A percentile compares a stretch with the other conserved stretches of the same genome.
These are phyloP conservation scores for Cordyceps militaris DNA, from an alignment of 2,329 filamentous ascomycete genomes.

Conservation along the genomic window DNA sequence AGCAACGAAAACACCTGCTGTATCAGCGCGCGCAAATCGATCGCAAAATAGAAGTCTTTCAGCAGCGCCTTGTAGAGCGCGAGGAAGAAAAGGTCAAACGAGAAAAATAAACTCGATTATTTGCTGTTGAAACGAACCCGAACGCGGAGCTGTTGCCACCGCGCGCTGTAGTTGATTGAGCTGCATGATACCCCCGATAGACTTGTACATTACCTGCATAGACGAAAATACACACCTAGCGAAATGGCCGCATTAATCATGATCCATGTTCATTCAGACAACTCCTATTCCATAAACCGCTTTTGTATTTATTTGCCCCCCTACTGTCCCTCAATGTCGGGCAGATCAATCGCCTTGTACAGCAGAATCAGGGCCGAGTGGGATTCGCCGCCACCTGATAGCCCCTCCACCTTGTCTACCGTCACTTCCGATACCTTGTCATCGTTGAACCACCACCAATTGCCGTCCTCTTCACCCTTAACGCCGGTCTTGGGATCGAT, in stretches of 20 bases:
- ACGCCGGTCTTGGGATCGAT: conserved; percentile 71
- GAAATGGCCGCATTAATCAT: conserved; percentile 1
- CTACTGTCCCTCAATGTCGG: conserved; percentile 43
- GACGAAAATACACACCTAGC: not conserved
- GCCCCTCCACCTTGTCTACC: conserved; percentile 79
- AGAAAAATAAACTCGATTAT: not conserved
- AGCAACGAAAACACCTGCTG: conserved; percentile 33
- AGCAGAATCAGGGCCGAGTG: conserved; percentile 77
- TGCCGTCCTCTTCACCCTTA: conserved; percentile 75
- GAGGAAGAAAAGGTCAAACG: conserved; percentile 18
- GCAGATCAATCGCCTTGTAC: conserved; percentile 67
- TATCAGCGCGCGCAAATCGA: conserved; percentile 34
- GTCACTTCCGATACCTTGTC: conserved; percentile 93
- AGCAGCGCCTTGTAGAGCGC: conserved; percentile 32
- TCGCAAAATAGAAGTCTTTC: conserved; percentile 34
- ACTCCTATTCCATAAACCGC: conserved; percentile 4
- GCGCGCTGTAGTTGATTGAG: conserved; percentile 5
- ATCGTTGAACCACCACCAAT: conserved; percentile 99
- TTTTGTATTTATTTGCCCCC: conserved; percentile 15
- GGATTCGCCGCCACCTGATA: conserved; percentile 83
- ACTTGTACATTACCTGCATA: conserved; percentile 15
- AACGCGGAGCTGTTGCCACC: not conserved
- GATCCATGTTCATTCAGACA: conserved; percentile 15
- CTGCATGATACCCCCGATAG: conserved; percentile 16
- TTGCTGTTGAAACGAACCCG: not conserved